A percentile compares a stretch with the other conserved stretches of the same genome.
phyloP scores from a whole-genome alignment of 1,284 basidiomycete species.

The Cryptococcus sp. region DNA sequence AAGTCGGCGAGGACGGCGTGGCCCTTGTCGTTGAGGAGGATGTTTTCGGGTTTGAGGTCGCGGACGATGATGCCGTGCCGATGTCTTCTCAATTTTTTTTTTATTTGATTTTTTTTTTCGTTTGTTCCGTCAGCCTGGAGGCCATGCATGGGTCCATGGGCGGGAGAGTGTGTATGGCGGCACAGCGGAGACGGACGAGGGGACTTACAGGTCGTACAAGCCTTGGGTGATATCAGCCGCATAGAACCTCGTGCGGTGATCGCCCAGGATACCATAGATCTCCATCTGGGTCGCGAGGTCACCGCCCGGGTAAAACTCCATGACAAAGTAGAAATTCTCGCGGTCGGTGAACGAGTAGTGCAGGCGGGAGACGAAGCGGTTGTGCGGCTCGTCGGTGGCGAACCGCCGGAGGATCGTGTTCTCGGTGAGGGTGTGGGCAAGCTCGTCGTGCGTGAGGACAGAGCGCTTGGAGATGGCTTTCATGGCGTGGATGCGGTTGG shows the following conservation, averaged over 20 bases:
- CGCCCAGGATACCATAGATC: constrained; percentile 84
- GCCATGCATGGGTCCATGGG: too few species aligned
- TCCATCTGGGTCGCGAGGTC: constrained; percentile 95
- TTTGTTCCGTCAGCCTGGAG: too few species aligned
- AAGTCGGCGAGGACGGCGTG: constrained; percentile 97
- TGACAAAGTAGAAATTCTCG: constrained; percentile 72
- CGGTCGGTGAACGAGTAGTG: constrained; percentile 96
- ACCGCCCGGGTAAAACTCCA: constrained; percentile 90
- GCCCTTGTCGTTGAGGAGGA: constrained; percentile 85
- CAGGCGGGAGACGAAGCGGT: constrained; percentile 89
- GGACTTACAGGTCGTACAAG: constrained; percentile 68
- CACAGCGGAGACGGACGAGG: not conserved
- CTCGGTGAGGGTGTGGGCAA: constrained; percentile 92
- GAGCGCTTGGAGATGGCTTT: constrained; percentile 96
- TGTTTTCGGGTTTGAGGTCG: constrained; percentile 59
- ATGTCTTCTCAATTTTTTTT: too few species aligned
- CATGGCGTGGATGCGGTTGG: constrained; percentile 74
- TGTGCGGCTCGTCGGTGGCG: constrained; percentile 61
- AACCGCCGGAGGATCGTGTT: constrained; percentile 88
- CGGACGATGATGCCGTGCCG: constrained; percentile 53
- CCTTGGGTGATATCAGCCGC: constrained; percentile 94
- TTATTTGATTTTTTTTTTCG: too few species aligned
- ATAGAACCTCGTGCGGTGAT: constrained; percentile 90
- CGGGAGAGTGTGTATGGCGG: too few species aligned
- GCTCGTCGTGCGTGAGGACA: constrained; percentile 89